Evolutionary conservation across 129 eudicot genomes (phyloP).

Genomic region (Apium graveolens): DNA sequence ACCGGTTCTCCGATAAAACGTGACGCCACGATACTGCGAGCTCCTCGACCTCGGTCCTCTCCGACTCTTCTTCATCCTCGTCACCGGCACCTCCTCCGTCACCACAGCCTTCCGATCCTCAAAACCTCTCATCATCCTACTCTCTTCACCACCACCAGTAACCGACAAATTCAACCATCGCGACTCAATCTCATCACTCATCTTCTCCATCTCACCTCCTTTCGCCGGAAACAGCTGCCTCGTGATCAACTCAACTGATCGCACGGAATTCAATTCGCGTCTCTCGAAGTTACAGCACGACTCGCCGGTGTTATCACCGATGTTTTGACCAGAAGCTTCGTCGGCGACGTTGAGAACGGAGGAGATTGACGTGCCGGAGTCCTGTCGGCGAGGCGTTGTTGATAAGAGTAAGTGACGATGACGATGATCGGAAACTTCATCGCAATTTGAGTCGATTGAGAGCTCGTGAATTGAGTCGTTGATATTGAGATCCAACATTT

Average conservation of each 20-base stretch:
- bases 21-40: slow-evolving; percentile 86
- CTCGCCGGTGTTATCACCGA: background rate
- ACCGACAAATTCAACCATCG: slow-evolving; percentile 65
- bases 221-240: slow-evolving; percentile 56
- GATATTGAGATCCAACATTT: background rate
- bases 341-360: background rate
- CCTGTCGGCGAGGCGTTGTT: background rate
- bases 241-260: slow-evolving; percentile 30
- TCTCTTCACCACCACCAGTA: slow-evolving; percentile 25
- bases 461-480: background rate
- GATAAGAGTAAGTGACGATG: background rate
- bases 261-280: slow-evolving; percentile 10
- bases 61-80: slow-evolving; percentile 48
- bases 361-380: background rate
- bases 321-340: background rate
- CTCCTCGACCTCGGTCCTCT: slow-evolving; percentile 87
- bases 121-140: slow-evolving; percentile 11
- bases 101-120: slow-evolving; percentile 14
- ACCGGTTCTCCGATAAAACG: slow-evolving; percentile 89
- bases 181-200: slow-evolving; percentile 22
- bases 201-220: slow-evolving; percentile 21
- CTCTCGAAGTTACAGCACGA: background rate
- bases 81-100: slow-evolving; percentile 22
- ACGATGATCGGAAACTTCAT: background rate
- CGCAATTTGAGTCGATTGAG: background rate